Base-by-base conservation (phyloP, 2,329 filamentous ascomycete genomes). In the Alternaria gaisen region DNA sequence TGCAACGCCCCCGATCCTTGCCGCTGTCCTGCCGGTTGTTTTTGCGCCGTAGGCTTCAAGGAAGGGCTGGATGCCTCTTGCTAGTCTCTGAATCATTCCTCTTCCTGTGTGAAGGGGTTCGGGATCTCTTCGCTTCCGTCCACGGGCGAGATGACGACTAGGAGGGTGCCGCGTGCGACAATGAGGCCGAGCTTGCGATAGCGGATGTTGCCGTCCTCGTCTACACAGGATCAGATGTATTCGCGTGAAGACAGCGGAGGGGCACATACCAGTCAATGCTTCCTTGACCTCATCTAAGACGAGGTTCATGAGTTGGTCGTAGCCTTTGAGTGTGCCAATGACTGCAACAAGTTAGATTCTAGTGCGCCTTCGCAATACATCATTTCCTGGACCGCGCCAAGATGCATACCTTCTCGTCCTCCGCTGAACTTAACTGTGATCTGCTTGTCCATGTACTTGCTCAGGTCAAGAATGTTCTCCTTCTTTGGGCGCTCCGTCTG, bases 401-500 rank as follows among this genome's bases (percentile, higher is more conserved):
- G 36, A 3, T 66, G 11, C 50, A 20, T 61, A 95, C 93, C 92
- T 84, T 97, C 93, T 62, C 94, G 84, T 1, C 95, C 95, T 42
- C 95, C 95, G 75, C 93, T 97, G 80, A 99, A 98, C 82, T 98
- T 98, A 77, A 99, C 94, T 10, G 87, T 91, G 70, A 99, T 93
- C 76, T 91, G 87, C 87, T 97, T 97, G 80, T 99, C 93, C 91
- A 97, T 93, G 81, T 98, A 99, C 83, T 97, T 97, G 77, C 86
- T 88, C 73, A 99, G 81, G 77, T 99, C 94, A 55, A 99, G 87
- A 73, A 99, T 99, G 79, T 97, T 98, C 82, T 99, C 95, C 85
- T 98, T 98, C 88, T 97, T 97, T 63, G 93, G 92, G 72, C 90
- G 88, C 81, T 96, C 92, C 9, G 67, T 62, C 60, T 66, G 67